Evolutionary conservation across 2,329 filamentous ascomycete genomes (phyloP), one percentile per base, ranked within the genome.

Genomic region (Aspergillus sergii): DNA sequence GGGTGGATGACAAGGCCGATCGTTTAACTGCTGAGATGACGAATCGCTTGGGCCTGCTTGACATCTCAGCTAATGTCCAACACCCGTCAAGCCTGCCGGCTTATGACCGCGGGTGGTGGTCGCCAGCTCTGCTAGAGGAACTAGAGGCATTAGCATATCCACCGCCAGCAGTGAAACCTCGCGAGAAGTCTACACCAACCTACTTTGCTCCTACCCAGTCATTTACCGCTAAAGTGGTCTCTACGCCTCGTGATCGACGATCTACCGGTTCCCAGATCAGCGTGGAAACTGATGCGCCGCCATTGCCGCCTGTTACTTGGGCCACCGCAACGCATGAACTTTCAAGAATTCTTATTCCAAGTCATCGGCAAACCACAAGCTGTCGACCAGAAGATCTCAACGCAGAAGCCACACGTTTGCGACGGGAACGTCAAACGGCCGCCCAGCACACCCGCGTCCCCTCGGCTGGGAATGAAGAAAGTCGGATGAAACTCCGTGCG

Each of bases 171-270:
- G 77, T 83, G 71, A 89, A 87, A 71, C 77, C 83, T 16, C 86
- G 88, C 64, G 82, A 84, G 16, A 85, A 85, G 26, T 76, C 84
- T 34, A 74, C 81, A 10, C 89, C 91, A 1, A 94, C 91, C 1
- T 97, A 94, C 77, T 93, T 88, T 2, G 92, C 93, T 1, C 92
- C 94, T 0, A 98, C 94, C 0, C 91, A 94, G 65, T 91, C 94
- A 0, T 98, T 93, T 48, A 88, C 89, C 1, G 92, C 93, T 28
- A 96, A 92, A 77, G 89, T 92, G 12, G 84, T 91, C 0, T 86
- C 91, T 53, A 86, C 89, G 1, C 81, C 88, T 10, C 90, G 88
- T 65, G 81, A 91, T 66, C 74, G 76, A 16, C 76, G 68, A 58
- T 74, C 71, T 7, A 69, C 68, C 12, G 69, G 71, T 21, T 74